These are phyloP conservation scores for Exobasidium rhododendri DNA, from an alignment of 1,284 basidiomycete genomes.

Conservation along the genomic window DNA sequence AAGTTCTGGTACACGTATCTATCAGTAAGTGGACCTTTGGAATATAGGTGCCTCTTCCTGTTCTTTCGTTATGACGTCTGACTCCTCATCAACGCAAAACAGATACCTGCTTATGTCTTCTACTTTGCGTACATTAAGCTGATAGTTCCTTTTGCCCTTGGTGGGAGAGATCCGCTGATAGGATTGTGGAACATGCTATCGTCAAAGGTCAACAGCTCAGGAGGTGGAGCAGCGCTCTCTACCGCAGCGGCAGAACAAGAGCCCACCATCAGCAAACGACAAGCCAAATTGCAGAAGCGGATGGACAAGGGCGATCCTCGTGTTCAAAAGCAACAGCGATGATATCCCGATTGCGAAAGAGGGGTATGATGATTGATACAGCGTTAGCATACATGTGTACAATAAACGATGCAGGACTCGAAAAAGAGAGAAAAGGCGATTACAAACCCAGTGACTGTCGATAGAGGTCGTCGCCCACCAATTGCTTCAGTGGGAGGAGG, in stretches of 20 bases:
- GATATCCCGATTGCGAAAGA: neutral
- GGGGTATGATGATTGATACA: neutral
- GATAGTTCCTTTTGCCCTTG: slow-evolving; percentile 44
- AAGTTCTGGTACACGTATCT: slow-evolving; percentile 53
- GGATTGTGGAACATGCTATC: slow-evolving; percentile 19
- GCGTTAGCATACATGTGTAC: neutral
- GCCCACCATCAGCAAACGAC: slow-evolving; percentile 37
- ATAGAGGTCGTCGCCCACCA: slow-evolving; percentile 42
- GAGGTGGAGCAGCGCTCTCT: neutral
- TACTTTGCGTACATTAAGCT: slow-evolving; percentile 48
- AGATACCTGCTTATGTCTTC: slow-evolving; percentile 54
- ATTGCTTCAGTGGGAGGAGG: slow-evolving; percentile 60
- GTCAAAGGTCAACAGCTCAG: neutral
- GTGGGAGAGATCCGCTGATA: slow-evolving; percentile 32
- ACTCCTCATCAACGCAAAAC: neutral
- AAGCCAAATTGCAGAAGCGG: slow-evolving; percentile 50
- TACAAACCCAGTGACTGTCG: slow-evolving; percentile 26
- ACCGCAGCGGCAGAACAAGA: slow-evolving; percentile 12
- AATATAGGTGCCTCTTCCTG: too few species aligned
- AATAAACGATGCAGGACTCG: too few species aligned
- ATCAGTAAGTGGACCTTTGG: slow-evolving; percentile 31
- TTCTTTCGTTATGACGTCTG: neutral
- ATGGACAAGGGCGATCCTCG: slow-evolving; percentile 41
- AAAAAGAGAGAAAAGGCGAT: too few species aligned
- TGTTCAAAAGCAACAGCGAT: slow-evolving; percentile 12